A percentile compares a stretch with the other conserved stretches of the same genome.
These are phyloP conservation scores for Crucihimalaya himalaica DNA, from an alignment of 345 rosid species.

Conservation along the genomic window DNA sequence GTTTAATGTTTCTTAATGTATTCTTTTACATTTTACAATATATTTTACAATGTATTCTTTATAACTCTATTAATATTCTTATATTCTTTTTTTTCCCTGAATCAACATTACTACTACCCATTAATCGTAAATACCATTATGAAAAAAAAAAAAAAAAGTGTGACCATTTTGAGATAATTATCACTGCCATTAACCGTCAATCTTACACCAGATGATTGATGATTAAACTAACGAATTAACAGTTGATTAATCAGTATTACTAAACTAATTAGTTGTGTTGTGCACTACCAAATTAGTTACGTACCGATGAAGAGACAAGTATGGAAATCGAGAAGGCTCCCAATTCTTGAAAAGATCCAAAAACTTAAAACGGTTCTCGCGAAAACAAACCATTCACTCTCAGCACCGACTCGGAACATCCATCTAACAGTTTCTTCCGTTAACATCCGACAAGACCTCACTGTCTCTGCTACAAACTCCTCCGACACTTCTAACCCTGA, in stretches of 20 bases:
- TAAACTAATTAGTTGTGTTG: neutral
- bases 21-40: neutral
- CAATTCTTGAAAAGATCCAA: constrained; percentile 33
- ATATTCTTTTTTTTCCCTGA: too few relatives aligned
- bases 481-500: constrained; percentile 46
- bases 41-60: too few relatives aligned
- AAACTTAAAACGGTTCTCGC: constrained; percentile 38
- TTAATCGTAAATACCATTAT: neutral
- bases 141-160: neutral
- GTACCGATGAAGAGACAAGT: constrained; percentile 30
- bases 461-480: constrained; percentile 32
- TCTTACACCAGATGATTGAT: neutral
- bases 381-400: constrained; percentile 44
- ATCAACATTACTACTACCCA: too few relatives aligned
- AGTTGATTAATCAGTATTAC: neutral
- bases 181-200: neutral
- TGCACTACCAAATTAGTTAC: neutral
- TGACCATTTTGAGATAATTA: neutral
- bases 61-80: too few relatives aligned
- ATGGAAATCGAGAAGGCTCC: constrained; percentile 18
- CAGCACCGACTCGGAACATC: constrained; percentile 45
- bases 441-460: constrained; percentile 30
- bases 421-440: constrained; percentile 43
- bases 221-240: neutral
- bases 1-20: neutral